Conservation (phyloP, 441 rosid species). For the Erysimum cheiri region DNA sequence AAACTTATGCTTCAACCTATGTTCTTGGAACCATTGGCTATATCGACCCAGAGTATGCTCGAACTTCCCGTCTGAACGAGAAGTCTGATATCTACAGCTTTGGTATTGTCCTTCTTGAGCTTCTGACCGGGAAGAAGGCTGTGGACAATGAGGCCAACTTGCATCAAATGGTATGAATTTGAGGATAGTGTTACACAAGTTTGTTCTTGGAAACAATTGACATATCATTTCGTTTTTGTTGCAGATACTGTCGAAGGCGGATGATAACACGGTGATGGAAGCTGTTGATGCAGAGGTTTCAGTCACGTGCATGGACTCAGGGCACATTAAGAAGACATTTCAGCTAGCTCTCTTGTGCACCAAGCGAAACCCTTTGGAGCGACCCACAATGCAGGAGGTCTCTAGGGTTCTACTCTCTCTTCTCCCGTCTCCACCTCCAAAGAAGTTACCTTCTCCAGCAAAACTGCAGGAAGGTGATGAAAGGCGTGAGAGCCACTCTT, state of each 20-base stretch:
- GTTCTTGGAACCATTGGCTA: constrained; percentile 95
- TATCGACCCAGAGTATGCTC: constrained; percentile 96
- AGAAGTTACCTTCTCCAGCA: constrained; percentile 47
- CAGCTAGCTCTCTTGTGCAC: constrained; percentile 86
- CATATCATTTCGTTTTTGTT: constrained; percentile 7
- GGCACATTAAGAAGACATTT: constrained; percentile 70
- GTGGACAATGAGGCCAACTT: constrained; percentile 89
- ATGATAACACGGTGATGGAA: constrained; percentile 85
- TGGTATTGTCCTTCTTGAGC: constrained; percentile 92
- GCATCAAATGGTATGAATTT: constrained; percentile 79
- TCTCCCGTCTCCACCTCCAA: constrained; percentile 57
- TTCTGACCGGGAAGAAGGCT: constrained; percentile 92
- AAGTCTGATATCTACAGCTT: constrained; percentile 96
- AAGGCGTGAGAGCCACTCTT: constrained; percentile 41
- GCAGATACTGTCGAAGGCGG: constrained; percentile 72
- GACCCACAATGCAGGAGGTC: constrained; percentile 94
- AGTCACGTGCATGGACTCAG: constrained; percentile 70
- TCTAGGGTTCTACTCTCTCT: constrained; percentile 71
- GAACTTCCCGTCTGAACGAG: constrained; percentile 82
- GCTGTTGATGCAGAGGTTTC: constrained; percentile 88
- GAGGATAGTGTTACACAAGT: background rate
- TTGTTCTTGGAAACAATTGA: background rate
- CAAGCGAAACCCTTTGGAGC: constrained; percentile 67
- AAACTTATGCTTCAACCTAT: constrained; percentile 82
- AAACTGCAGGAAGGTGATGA: constrained; percentile 45